A percentile compares a stretch with the other conserved stretches of the same genome.
Conservation (phyloP, 2,329 filamentous ascomycete genomes). For the Aspergillus latus region DNA sequence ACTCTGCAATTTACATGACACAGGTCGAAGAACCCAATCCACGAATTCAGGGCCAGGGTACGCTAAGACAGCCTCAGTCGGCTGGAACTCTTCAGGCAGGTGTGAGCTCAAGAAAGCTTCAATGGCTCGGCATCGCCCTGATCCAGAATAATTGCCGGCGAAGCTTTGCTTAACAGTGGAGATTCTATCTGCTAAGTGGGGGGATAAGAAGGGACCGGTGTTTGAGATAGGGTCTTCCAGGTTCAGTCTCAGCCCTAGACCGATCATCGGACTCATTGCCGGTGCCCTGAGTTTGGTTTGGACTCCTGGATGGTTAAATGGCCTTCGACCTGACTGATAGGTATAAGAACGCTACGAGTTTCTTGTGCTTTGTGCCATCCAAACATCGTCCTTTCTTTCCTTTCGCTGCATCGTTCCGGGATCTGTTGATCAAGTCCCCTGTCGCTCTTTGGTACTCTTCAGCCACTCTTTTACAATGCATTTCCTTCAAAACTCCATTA, state of each 20-base stretch:
- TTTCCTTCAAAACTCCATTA: slow-evolving; percentile 15
- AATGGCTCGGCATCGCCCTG: not conserved
- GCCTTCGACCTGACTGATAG: not conserved
- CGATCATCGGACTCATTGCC: too few relatives aligned
- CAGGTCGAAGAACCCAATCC: not conserved
- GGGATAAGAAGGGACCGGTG: not conserved
- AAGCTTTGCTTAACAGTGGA: not conserved
- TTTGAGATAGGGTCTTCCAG: not conserved
- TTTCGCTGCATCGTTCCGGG: not conserved
- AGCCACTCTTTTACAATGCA: slow-evolving; percentile 15
- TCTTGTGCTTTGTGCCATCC: not conserved
- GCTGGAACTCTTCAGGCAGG: not conserved
- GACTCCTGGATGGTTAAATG: too few relatives aligned
- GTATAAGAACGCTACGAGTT: not conserved
- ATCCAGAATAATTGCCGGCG: not conserved
- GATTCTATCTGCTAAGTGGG: not conserved
- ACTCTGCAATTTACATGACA: not conserved
- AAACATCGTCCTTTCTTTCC: not conserved
- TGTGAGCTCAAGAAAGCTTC: not conserved
- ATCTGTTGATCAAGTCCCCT: slow-evolving; percentile 16
- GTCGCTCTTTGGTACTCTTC: slow-evolving; percentile 10
- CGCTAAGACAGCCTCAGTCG: not conserved
- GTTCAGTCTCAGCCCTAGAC: too few relatives aligned
- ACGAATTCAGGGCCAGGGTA: not conserved
- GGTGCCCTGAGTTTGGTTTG: too few relatives aligned